Percentiles rank a stretch among this genome's conserved stretches.
phyloP scores from a whole-genome alignment of 257 asterid species.

The Salvia splendens region DNA sequence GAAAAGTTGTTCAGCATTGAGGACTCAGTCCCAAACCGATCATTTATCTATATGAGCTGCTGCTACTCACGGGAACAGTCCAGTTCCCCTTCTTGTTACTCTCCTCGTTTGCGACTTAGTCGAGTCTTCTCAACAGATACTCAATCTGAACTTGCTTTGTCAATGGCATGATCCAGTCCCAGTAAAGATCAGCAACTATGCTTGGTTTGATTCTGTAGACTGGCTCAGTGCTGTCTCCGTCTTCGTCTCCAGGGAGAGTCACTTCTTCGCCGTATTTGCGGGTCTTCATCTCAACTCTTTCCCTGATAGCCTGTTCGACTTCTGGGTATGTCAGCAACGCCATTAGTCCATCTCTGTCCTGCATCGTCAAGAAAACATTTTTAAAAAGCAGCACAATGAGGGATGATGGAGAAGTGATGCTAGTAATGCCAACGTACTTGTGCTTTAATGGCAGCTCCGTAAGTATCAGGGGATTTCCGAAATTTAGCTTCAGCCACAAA shows the following conservation, averaged over 20 bases:
- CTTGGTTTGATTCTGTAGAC: conserved; percentile 74
- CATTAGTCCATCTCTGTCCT: conserved; percentile 67
- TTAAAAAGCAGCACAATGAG: neutral
- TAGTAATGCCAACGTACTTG: conserved; percentile 45
- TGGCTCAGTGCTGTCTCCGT: conserved; percentile 38
- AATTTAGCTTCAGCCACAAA: conserved; percentile 97
- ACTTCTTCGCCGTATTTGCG: conserved; percentile 77
- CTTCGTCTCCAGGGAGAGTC: conserved; percentile 36
- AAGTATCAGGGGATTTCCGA: conserved; percentile 68
- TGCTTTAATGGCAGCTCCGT: conserved; percentile 63
- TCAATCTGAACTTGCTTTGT: conserved; percentile 89
- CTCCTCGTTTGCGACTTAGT: conserved; percentile 30
- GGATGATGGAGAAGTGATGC: neutral
- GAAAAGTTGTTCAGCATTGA: no score
- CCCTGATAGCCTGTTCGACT: conserved; percentile 68
- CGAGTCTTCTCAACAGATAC: conserved; percentile 79
- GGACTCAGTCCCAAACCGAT: no score
- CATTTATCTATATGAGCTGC: neutral
- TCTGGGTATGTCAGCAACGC: conserved; percentile 66
- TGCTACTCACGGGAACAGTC: neutral
- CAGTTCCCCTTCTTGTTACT: neutral
- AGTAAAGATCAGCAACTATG: conserved; percentile 69
- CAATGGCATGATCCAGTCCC: conserved; percentile 94
- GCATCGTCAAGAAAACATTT: conserved; percentile 27
- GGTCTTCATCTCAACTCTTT: conserved; percentile 80